Percentiles rank a stretch among this genome's conserved stretches.
These are phyloP conservation scores for Fusarium nanum DNA, from an alignment of 2,329 filamentous ascomycete genomes.

Conservation along the genomic window DNA sequence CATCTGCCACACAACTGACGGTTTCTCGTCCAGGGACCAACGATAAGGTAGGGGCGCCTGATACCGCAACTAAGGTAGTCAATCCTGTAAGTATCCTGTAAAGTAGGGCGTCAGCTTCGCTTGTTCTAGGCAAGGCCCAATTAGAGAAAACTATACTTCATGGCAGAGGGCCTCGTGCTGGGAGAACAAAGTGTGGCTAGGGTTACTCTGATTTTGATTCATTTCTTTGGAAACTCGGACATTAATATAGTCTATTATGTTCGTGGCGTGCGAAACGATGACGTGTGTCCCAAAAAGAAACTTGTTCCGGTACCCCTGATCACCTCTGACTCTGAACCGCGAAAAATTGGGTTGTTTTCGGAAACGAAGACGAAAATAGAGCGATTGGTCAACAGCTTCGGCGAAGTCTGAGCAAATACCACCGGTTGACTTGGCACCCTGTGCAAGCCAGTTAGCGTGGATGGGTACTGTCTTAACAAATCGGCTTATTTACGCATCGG, in stretches of 20 bases:
- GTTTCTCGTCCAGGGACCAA: not conserved
- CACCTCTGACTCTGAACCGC: not conserved
- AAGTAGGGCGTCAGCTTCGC: not conserved
- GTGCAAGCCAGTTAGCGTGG: not conserved
- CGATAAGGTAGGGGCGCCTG: not conserved
- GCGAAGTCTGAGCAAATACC: not conserved
- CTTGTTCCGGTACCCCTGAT: not conserved
- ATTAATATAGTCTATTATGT: too few relatives aligned
- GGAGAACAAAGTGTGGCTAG: not conserved
- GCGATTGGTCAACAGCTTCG: not conserved
- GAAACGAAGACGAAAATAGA: not conserved
- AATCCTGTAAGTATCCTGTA: not conserved
- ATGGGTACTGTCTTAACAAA: not conserved
- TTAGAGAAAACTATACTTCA: not conserved
- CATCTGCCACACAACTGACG: not conserved
- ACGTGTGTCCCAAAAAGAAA: fast-evolving
- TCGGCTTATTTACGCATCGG: not conserved
- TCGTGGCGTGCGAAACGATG: not conserved
- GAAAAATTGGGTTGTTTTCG: not conserved
- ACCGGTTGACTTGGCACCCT: not conserved
- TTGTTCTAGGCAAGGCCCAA: not conserved
- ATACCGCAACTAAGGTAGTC: not conserved
- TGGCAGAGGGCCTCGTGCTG: not conserved
- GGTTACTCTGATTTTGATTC: too few relatives aligned
- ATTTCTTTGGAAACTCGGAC: too few relatives aligned